phyloP scores from a whole-genome alignment of 73 alveolate genomes.

The Paramecium bursaria region DNA sequence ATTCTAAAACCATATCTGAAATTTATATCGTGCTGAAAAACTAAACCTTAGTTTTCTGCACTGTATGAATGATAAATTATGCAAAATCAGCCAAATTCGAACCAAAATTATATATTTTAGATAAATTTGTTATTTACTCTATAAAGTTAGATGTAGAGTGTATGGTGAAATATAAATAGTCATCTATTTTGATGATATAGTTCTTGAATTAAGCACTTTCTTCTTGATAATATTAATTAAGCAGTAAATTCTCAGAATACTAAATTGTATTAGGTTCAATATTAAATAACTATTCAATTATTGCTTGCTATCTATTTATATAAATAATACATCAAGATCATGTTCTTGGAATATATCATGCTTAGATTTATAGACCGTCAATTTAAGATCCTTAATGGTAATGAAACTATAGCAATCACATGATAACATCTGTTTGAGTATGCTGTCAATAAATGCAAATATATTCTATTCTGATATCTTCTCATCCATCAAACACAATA shows the following conservation, averaged over 20 bases:
- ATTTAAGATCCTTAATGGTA: constrained; percentile 4
- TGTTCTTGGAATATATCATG: background rate
- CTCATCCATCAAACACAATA: constrained; percentile 52
- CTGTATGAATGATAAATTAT: constrained; percentile 30
- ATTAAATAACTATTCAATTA: background rate
- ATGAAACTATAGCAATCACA: constrained; percentile 23
- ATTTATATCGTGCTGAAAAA: constrained; percentile 24
- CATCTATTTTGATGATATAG: background rate
- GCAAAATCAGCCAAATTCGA: background rate
- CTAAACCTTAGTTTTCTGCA: constrained; percentile 6
- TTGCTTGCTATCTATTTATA: background rate
- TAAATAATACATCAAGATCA: too few relatives aligned
- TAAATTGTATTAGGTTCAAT: background rate
- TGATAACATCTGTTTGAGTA: background rate
- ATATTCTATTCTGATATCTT: constrained; percentile 1
- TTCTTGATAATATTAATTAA: background rate
- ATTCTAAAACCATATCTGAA: constrained; percentile 1
- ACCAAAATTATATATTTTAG: background rate
- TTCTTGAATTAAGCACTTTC: background rate
- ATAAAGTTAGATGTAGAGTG: background rate
- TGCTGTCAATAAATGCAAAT: background rate
- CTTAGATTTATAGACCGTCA: background rate
- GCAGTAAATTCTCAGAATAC: background rate
- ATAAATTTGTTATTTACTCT: background rate
- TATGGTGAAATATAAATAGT: background rate